Evolutionary conservation across 2,329 filamentous ascomycete species (phyloP), one percentile per base, ranked within the genome.

Genomic region (Ophiostoma tasmaniense): DNA sequence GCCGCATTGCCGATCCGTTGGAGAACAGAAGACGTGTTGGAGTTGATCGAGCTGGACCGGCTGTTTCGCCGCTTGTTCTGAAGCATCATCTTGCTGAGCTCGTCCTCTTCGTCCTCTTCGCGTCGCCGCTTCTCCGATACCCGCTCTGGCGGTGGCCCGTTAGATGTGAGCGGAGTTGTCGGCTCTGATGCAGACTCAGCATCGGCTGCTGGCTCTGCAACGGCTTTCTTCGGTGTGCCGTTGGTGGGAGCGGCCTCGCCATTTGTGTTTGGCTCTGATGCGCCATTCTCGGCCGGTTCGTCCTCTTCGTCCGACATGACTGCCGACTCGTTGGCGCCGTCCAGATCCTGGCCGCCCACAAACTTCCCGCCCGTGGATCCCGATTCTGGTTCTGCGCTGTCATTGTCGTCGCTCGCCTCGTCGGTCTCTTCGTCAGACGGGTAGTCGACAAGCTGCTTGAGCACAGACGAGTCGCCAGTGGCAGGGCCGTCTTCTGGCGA

Each of bases 91-190:
- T 95, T 96, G 68, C 89, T 88, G n/a, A 98, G 80, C 75, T 94
- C 92, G 73, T 97, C 93, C 69, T 97, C 93, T 64, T 97, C 94
- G 71, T 96, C 92, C 69, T 97, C 94, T 76, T 97, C 93, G 74
- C 95, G 87, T 65, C 94, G 87, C 65, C 94, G 89, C 79, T 98
- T 98, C 77, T 96, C 92, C 0, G 92, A 90, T 22, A 96, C 79
- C 68, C 92, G 86, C 78, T 97, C 92, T 0, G 89, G 90, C 3
- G 90, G 89, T 0, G 68, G 64, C 10, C 59, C 66, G 20, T n/a
- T 50, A 1, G 64, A 30, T 1, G 45, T 35, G 1, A 52, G 42
- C 64, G 42, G 64, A 22, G 39, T 66, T 28, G 64, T 33, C 64
- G 39, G 33, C 6, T 11, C 33, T 35, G 17, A 7, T 10, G n/a